A percentile compares a stretch with the other conserved stretches of the same genome.
Evolutionary conservation across 306 rosid species (phyloP).

Genomic region (Acacia confusa): DNA sequence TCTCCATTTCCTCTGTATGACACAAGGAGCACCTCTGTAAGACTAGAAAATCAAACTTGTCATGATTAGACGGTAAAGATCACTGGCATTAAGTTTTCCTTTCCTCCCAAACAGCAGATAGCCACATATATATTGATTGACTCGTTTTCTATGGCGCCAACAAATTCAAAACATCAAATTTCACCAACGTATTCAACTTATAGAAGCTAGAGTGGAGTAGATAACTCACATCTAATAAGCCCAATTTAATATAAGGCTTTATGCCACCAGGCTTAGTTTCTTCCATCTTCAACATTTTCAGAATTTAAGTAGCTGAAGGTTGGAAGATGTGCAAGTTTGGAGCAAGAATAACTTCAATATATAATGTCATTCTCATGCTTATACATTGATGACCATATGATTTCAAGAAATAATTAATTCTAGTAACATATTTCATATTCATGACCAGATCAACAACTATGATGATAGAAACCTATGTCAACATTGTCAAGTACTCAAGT

Average conservation of each 20-base stretch:
- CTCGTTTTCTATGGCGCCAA: not conserved
- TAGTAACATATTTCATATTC: not conserved
- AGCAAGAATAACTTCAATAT: not conserved
- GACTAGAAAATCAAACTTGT: not conserved
- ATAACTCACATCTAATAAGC: not conserved
- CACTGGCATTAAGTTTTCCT: not conserved
- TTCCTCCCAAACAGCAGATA: not conserved
- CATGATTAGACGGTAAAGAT: not conserved
- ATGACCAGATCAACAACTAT: not conserved
- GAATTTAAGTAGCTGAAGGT: not conserved
- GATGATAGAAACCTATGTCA: not conserved
- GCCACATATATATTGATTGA: not conserved
- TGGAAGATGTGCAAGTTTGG: not conserved
- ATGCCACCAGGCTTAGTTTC: not conserved
- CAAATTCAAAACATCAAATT: not conserved
- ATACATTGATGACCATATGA: not conserved
- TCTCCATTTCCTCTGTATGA: not conserved
- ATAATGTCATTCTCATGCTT: not conserved
- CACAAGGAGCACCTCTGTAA: not conserved
- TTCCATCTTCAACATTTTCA: conserved; percentile 2
- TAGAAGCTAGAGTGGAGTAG: not conserved
- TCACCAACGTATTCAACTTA: not conserved
- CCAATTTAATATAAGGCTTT: not conserved
- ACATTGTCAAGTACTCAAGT: not conserved
- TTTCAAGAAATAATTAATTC: not conserved